Conservation (phyloP, 345 rosid species). For the Eucalyptus globulus region DNA sequence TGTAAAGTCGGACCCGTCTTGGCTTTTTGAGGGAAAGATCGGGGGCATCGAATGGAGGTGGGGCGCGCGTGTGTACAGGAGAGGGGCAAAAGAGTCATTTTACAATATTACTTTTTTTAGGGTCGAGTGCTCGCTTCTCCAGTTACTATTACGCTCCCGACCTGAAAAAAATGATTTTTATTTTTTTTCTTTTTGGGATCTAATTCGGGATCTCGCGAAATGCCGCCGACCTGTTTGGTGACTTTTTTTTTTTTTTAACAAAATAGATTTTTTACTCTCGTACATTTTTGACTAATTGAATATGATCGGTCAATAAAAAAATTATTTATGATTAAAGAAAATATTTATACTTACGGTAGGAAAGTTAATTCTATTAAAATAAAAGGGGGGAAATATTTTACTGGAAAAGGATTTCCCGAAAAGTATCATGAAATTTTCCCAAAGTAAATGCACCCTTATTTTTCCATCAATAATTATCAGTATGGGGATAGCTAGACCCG, state of each 20-base stretch:
- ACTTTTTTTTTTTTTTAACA: background rate
- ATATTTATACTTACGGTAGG: background rate
- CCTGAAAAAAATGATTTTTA: no score
- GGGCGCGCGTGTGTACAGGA: no score
- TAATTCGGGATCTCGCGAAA: no score
- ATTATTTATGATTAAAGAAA: accelerated
- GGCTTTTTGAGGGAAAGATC: no score
- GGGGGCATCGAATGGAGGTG: no score
- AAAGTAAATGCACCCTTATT: background rate
- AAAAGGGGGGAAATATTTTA: background rate
- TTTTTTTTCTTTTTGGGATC: no score
- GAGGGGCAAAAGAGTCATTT: no score
- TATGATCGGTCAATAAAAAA: background rate
- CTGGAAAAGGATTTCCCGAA: accelerated
- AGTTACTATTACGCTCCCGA: no score
- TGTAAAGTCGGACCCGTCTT: no score
- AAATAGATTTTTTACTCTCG: background rate
- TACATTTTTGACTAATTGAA: background rate
- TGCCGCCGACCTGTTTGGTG: no score
- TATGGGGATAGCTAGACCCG: accelerated
- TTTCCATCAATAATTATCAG: background rate
- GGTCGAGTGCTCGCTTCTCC: no score
- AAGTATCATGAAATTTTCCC: accelerated
- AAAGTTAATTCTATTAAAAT: background rate
- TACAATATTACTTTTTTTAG: accelerated